phyloP scores from a whole-genome alignment of 768 basidiomycete species.

The Suillus alpinus region DNA sequence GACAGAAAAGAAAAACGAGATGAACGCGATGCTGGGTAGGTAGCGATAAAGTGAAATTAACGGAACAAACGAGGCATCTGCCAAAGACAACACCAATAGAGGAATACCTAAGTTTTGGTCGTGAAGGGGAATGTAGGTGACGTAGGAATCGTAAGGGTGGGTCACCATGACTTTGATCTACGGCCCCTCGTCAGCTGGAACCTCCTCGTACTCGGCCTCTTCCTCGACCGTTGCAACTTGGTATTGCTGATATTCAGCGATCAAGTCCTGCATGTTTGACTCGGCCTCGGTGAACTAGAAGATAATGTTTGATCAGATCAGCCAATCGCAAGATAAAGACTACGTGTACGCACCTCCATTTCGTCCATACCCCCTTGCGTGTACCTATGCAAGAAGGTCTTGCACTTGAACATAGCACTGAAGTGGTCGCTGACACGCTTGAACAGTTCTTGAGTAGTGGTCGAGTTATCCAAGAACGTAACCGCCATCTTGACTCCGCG shows the following conservation, averaged over 20 bases:
- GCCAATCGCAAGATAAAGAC: neutral
- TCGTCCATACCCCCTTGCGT: slow-evolving; percentile 99
- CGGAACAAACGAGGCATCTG: slow-evolving; percentile 21
- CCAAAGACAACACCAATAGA: slow-evolving; percentile 31
- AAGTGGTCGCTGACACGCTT: slow-evolving; percentile 98
- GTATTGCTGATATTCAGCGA: slow-evolving; percentile 97
- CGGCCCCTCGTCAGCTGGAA: slow-evolving; percentile 56
- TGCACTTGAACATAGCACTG: slow-evolving; percentile 98
- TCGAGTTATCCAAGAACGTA: slow-evolving; percentile 97
- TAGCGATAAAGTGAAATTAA: slow-evolving; percentile 32
- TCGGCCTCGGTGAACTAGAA: slow-evolving; percentile 92
- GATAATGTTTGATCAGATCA: slow-evolving; percentile 3
- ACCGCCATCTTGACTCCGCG: slow-evolving; percentile 95
- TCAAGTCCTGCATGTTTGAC: slow-evolving; percentile 98
- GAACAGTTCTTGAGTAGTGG: slow-evolving; percentile 97
- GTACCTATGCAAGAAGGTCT: slow-evolving; percentile 99
- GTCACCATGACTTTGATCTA: slow-evolving; percentile 26
- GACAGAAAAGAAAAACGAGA: slow-evolving; percentile 15
- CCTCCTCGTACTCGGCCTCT: slow-evolving; percentile 86
- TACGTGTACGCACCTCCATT: slow-evolving; percentile 64
- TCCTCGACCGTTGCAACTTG: slow-evolving; percentile 93
- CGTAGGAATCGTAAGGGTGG: slow-evolving; percentile 15
- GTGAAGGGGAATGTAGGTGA: slow-evolving; percentile 19
- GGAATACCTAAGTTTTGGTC: slow-evolving; percentile 35
- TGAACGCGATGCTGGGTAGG: slow-evolving; percentile 23